A percentile compares a stretch with the other conserved stretches of the same genome.
Conservation (phyloP, 306 rosid genomes). For the Acacia confusa region DNA sequence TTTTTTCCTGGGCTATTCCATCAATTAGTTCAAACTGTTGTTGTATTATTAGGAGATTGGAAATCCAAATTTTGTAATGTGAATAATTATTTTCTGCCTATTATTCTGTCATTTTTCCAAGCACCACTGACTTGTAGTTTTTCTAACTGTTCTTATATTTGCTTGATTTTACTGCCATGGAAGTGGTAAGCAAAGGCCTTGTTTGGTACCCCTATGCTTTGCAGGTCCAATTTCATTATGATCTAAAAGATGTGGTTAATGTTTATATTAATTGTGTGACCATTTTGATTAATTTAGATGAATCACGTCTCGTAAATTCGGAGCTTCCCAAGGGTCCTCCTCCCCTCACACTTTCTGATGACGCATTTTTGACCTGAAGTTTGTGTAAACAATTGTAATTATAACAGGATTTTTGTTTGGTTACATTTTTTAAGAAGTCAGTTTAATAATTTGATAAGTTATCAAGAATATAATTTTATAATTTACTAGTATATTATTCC, state of each 20-base stretch:
- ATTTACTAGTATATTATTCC: too few relatives aligned
- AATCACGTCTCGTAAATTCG: too few relatives aligned
- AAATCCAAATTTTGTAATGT: conserved; percentile 26
- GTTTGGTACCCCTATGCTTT: background rate
- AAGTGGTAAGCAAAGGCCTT: background rate
- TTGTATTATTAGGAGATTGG: conserved; percentile 27
- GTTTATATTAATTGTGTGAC: too few relatives aligned
- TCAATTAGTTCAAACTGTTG: conserved; percentile 26
- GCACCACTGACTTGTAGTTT: background rate
- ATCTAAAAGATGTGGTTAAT: background rate
- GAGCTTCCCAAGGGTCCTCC: too few relatives aligned
- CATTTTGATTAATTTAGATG: too few relatives aligned
- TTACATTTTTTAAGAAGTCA: too few relatives aligned
- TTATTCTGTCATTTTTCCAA: background rate
- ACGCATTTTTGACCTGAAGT: too few relatives aligned
- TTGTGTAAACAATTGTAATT: too few relatives aligned
- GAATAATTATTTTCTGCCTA: conserved; percentile 4
- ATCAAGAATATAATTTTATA: too few relatives aligned
- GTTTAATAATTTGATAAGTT: too few relatives aligned
- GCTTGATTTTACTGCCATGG: background rate
- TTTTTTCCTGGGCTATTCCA: background rate
- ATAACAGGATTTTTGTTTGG: too few relatives aligned
- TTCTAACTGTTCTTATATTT: background rate
- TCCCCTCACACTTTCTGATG: too few relatives aligned
- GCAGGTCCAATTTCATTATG: background rate